Conservation (phyloP, 2,329 filamentous ascomycete genomes). For the Colletotrichum sp. region DNA sequence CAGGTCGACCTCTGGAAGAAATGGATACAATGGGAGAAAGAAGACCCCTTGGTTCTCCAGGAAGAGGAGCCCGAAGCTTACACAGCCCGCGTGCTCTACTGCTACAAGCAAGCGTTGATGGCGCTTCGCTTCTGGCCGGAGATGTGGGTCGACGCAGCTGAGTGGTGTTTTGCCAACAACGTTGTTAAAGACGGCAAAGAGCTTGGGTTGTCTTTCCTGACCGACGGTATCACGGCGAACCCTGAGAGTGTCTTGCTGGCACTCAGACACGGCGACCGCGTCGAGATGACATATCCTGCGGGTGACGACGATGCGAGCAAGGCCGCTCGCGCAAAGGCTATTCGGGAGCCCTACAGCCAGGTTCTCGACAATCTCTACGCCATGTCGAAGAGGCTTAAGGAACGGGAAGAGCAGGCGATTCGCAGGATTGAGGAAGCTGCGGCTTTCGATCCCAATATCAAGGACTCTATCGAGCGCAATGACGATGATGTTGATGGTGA, state of each 20-base stretch:
- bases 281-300: conserved; percentile 78
- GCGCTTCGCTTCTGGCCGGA: conserved; percentile 93
- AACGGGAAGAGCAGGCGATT: conserved; percentile 64
- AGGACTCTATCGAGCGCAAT: conserved; percentile 46
- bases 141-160: conserved; percentile 93
- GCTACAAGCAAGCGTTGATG: conserved; percentile 94
- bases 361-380: conserved; percentile 89
- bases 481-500: conserved; percentile 49
- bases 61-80: conserved; percentile 79
- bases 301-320: conserved; percentile 79
- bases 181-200: conserved; percentile 65
- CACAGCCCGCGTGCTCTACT: conserved; percentile 82
- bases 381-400: conserved; percentile 75
- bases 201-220: conserved; percentile 76
- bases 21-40: conserved; percentile 96
- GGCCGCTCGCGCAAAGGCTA: conserved; percentile 76
- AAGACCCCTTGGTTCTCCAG: conserved; percentile 86
- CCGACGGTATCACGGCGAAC: conserved; percentile 85
- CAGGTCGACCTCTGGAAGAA: conserved; percentile 91
- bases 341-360: conserved; percentile 83
- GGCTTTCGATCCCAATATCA: conserved; percentile 38
- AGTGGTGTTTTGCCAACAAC: conserved; percentile 87
- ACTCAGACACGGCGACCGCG: conserved; percentile 85
- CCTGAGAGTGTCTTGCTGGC: conserved; percentile 92
- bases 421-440: conserved; percentile 61